These are phyloP conservation scores for Micromonas commoda DNA, from an alignment of 139 green algal genomes.

Conservation along the genomic window DNA sequence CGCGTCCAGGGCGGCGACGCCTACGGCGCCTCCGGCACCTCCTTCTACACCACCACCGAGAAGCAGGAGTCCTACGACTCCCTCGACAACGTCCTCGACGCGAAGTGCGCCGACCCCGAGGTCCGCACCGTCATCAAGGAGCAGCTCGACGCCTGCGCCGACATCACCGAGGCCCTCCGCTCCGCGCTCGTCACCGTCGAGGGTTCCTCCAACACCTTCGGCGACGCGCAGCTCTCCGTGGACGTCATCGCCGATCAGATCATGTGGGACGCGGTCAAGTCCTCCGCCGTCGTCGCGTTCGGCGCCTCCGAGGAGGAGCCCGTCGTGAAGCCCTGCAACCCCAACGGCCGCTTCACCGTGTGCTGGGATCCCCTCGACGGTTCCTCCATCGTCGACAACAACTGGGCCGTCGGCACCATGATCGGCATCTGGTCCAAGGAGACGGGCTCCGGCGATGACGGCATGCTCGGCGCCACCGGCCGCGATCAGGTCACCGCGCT, in stretches of 20 bases:
- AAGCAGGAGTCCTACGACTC: conserved; percentile 39
- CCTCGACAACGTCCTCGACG: conserved; percentile 31
- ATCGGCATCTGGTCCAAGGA: conserved; percentile 47
- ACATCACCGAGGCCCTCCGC: conserved; percentile 41
- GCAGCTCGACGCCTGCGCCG: conserved; percentile 36
- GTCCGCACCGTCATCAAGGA: conserved; percentile 28
- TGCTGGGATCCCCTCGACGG: conserved; percentile 54
- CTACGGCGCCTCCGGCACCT: conserved; percentile 35
- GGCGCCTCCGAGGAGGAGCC: conserved; percentile 41
- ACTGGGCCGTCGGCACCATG: conserved; percentile 57
- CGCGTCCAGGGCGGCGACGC: conserved; percentile 14
- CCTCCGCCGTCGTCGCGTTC: conserved; percentile 20
- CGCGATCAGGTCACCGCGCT: conserved; percentile 45
- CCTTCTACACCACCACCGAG: conserved; percentile 42
- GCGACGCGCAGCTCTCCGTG: conserved; percentile 54
- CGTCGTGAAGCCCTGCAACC: conserved; percentile 35
- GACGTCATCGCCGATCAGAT: conserved; percentile 52
- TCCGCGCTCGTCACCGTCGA: conserved; percentile 40
- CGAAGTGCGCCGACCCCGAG: conserved; percentile 29
- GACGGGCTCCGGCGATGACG: conserved; percentile 38
- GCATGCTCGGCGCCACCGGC: conserved; percentile 46
- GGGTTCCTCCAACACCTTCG: conserved; percentile 48
- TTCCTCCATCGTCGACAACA: conserved; percentile 55
- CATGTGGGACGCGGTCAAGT: conserved; percentile 36
- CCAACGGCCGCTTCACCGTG: conserved; percentile 47